phyloP scores from a whole-genome alignment of 176 grass and related monocot genomes.

The Guadua angustifolia region DNA sequence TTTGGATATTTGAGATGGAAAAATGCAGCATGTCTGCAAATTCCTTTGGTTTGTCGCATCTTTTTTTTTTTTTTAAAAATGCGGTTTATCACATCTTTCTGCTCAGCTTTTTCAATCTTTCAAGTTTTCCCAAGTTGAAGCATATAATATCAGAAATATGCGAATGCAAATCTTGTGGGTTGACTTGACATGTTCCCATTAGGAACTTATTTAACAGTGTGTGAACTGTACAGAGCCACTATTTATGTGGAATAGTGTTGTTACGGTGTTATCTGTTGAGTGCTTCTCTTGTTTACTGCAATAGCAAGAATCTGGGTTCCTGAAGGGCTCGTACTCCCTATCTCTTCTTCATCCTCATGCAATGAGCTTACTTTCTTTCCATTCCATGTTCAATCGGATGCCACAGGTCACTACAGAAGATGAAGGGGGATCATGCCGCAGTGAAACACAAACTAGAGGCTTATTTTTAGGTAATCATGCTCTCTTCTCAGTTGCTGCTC shows the following conservation, averaged over 20 bases:
- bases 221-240: background rate
- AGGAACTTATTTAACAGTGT: slow-evolving; percentile 13
- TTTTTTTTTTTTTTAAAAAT: background rate
- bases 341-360: background rate
- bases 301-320: slow-evolving; percentile 27
- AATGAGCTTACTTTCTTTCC: background rate
- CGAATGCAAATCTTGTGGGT: background rate
- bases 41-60: slow-evolving; percentile 1
- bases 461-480: slow-evolving; percentile 41
- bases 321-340: background rate
- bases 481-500: background rate
- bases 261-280: background rate
- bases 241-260: background rate
- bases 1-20: background rate
- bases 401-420: slow-evolving; percentile 31
- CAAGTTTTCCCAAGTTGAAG: background rate
- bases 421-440: background rate
- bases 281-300: slow-evolving; percentile 8
- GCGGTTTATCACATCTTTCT: background rate
- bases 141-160: background rate
- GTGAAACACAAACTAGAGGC: slow-evolving; percentile 25
- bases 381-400: slow-evolving; percentile 22
- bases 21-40: background rate
- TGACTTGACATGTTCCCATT: slow-evolving; percentile 14
- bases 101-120: background rate